These are phyloP conservation scores for Collybia mongolica DNA, from an alignment of 768 basidiomycete genomes.

Conservation along the genomic window DNA sequence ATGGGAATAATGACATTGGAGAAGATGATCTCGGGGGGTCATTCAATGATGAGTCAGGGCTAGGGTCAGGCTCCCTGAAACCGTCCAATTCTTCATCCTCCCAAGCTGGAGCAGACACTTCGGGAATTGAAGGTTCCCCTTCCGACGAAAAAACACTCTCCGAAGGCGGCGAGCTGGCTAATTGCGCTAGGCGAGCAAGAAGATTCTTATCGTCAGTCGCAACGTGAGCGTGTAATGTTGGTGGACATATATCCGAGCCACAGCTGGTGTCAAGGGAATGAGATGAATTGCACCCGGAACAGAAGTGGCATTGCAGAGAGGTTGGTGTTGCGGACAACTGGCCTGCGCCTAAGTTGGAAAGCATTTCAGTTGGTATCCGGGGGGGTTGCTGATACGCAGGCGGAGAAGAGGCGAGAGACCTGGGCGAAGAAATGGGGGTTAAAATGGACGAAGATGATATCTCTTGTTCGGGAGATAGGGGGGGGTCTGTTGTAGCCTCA, in stretches of 20 bases:
- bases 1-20: conserved; percentile 36
- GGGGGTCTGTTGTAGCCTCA: not conserved
- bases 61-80: conserved; percentile 19
- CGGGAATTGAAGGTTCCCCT: conserved; percentile 13
- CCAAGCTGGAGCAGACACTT: conserved; percentile 53
- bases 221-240: conserved; percentile 48
- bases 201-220: conserved; percentile 64
- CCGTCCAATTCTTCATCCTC: conserved; percentile 47
- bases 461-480: conserved; percentile 15
- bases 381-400: conserved; percentile 43
- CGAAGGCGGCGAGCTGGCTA: conserved; percentile 53
- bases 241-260: conserved; percentile 13
- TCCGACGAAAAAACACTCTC: conserved; percentile 17
- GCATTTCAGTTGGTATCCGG: conserved; percentile 14
- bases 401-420: conserved; percentile 26
- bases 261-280: not conserved
- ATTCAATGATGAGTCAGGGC: conserved; percentile 9
- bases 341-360: conserved; percentile 6
- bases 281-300: not conserved
- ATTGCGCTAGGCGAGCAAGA: conserved; percentile 49
- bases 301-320: not conserved
- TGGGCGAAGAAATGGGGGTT: conserved; percentile 11
- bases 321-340: not conserved
- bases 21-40: conserved; percentile 11
- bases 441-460: conserved; percentile 4